Evolutionary conservation across 1,139 yeast genomes (phyloP), one percentile per base, ranked within the genome.

Genomic region (Scheffersomyces illinoinensis): DNA sequence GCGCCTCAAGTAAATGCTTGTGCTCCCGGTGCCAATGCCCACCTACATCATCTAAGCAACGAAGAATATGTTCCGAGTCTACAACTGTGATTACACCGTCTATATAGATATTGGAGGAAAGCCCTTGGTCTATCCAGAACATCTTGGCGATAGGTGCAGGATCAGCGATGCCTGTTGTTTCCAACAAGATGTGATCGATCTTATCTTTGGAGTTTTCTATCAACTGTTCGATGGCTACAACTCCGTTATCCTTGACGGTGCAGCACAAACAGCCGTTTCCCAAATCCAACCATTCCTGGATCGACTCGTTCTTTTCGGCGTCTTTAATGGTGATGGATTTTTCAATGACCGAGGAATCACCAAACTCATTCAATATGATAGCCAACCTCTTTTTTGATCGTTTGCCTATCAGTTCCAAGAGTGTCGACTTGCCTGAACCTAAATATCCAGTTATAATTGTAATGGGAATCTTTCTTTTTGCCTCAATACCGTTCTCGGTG

Each of bases 181-280:
- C 99, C 58, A 96, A 76, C 33, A 95, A 73, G 33, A 95, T 93
- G 69, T 95, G 91, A 71, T 96, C 99, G 60, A 95, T 93, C 57
- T 83, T 83, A 53, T 85, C 89, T 18, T 88, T 89, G 50, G 89
- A 85, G 54, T 88, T 83, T 54, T 87, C 89, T 66, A 95, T 88
- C 66, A 95, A 82, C 61, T 91, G 87, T 72, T 95, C 99, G 61
- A 95, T 93, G 0, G 99, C 99, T 49, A 89, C 81, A 1, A 95
- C 98, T 6, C 99, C 99, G 59, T 88, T 90, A 70, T 93, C 98
- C 71, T 92, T 93, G 24, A 96, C 97, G 0, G 98, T 91, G 68
- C 99, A 95, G 71, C 99, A 95, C 56, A 96, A 81, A 73, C 99
- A 95, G 0, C 99, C 99, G 71, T 95, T 95, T 2, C 97, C 98